Base-by-base conservation (phyloP, 441 rosid genomes). In the Arabidopsis lyrata region DNA sequence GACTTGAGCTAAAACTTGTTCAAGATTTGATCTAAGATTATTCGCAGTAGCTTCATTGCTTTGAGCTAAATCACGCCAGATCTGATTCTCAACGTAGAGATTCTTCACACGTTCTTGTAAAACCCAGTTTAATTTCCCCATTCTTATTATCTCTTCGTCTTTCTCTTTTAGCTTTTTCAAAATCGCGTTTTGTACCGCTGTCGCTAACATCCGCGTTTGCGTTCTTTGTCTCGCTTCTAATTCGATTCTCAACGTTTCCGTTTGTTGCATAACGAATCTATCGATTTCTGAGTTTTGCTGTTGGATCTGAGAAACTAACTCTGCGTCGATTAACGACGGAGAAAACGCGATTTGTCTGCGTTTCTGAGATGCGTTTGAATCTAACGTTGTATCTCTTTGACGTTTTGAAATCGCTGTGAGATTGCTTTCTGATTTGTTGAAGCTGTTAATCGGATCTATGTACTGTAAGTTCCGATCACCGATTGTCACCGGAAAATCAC, bases 11-110 rank as follows among this genome's bases (percentile, higher is more conserved):
- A 92, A 74, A 45, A 88, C 92, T 14, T 86, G 90, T 49, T 90
- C 92, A 0, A 92, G 85, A 56, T 88, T 87, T 73, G 70, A 74
- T 5, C 97, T 80, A n/a, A 92, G 83, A 79, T 34, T 90, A 49
- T 85, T 92, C 7, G 90, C 92, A 0, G 88, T 80, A 55, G 94
- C 92, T 77, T 92, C 97, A 29, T 88, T 90, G 16, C 82, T 80
- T 11, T 86, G 91, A 0, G 96, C 96, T 20, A 87, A 60, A 41
- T 89, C 92, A 16, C 87, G 77, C 97, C 92, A 90, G 3, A 87
- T 63, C 72, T 87, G 94, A 55, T 88, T 90, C 78, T 92, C 96
- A 0, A 81, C 69, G 70, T 39, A 83, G 0, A 92, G 63, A 36
- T 70, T 72, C 55, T 84, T 85, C 7, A 86, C 86, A 3, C 86